Conservation (phyloP, 2,329 filamentous ascomycete species). For the Cercospora sojina region DNA sequence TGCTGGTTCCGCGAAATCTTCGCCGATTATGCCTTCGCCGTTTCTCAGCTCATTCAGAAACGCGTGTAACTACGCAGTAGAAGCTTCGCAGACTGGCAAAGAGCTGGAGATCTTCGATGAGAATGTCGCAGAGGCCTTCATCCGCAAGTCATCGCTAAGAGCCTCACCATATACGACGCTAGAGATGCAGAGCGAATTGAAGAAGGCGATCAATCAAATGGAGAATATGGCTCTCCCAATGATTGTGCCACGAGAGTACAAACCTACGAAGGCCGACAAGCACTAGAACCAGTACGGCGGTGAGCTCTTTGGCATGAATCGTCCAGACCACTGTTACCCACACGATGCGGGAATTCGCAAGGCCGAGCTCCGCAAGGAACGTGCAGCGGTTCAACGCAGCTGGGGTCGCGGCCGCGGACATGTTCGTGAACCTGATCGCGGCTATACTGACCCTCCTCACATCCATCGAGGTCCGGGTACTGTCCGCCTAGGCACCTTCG, state of each 20-base stretch:
- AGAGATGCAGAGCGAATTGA: background rate
- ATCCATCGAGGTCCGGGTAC: background rate
- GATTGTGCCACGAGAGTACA: background rate
- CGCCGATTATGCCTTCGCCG: background rate
- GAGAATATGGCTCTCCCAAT: background rate
- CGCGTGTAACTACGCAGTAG: background rate
- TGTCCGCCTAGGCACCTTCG: background rate
- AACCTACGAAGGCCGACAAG: background rate
- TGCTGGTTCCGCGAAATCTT: background rate
- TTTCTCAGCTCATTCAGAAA: background rate
- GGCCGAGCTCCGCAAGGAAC: too few relatives aligned
- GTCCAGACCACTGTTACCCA: background rate
- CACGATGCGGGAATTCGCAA: too few relatives aligned
- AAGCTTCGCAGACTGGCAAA: background rate
- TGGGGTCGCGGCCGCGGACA: background rate
- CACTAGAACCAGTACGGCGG: background rate
- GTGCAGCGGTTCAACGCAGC: background rate
- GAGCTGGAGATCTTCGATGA: conserved; percentile 9
- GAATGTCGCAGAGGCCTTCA: background rate
- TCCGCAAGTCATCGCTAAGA: background rate
- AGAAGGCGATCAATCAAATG: conserved; percentile 12
- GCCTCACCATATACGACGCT: background rate
- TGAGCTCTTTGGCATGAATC: background rate
- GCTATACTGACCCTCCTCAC: background rate
- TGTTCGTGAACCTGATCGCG: background rate